Conservation (phyloP, 2,329 filamentous ascomycete species). For the Acephala macrosclerotiorum region DNA sequence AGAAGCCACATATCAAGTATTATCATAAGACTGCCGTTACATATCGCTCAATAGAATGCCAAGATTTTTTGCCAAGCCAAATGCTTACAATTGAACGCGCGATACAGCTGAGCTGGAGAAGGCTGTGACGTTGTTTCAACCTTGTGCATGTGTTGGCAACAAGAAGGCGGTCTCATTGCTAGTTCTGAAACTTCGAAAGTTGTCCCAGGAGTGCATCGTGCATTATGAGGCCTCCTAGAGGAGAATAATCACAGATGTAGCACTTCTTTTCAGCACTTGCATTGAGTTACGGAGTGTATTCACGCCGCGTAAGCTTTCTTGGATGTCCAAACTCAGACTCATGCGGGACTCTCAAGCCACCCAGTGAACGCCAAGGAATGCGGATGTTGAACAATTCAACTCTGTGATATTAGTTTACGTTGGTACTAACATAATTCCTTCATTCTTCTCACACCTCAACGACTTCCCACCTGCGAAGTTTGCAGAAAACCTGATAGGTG, state of each 20-base stretch:
- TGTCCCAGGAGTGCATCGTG: conserved; percentile 3
- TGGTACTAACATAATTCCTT: not conserved
- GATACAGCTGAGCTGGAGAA: not conserved
- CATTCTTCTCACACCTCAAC: not conserved
- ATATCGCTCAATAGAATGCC: conserved; percentile 3
- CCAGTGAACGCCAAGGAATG: not conserved
- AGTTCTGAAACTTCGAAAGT: conserved; percentile 4
- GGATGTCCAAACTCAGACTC: not conserved
- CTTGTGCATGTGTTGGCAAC: conserved; percentile 6
- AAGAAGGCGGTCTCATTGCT: not conserved
- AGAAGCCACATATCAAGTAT: not conserved
- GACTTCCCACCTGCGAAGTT: not conserved
- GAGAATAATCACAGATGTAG: not conserved
- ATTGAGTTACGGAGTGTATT: not conserved
- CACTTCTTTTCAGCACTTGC: not conserved
- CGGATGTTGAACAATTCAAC: not conserved
- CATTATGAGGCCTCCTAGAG: not conserved
- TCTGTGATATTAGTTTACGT: not conserved
- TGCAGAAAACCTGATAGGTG: not conserved
- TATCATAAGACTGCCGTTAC: not conserved
- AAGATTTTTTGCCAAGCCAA: not conserved
- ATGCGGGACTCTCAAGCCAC: not conserved
- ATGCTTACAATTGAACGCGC: not conserved
- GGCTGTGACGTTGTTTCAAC: not conserved
- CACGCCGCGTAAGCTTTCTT: not conserved